Conservation (phyloP, 257 asterid genomes). For the Craterostigma plantagineum region DNA sequence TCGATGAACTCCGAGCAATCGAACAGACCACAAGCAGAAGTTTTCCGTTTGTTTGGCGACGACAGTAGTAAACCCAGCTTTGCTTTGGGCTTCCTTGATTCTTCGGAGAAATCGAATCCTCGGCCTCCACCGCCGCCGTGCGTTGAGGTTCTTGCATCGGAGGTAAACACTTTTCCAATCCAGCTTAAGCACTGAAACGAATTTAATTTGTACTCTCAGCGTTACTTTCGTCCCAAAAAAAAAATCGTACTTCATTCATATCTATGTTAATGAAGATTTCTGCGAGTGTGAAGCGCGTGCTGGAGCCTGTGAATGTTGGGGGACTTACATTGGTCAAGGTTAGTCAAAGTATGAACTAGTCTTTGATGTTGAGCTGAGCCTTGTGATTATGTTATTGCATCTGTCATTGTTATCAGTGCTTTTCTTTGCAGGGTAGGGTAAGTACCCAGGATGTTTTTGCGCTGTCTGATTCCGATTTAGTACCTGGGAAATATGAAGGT, state of each 20-base stretch:
- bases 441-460: conserved; percentile 77
- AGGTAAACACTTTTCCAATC: conserved; percentile 22
- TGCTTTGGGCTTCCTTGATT: conserved; percentile 34
- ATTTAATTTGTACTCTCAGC: background rate
- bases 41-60: conserved; percentile 43
- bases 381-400: background rate
- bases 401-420: background rate
- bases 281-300: conserved; percentile 20
- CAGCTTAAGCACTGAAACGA: background rate
- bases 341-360: background rate
- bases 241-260: background rate
- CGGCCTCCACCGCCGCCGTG: conserved; percentile 62
- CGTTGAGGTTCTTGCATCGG: conserved; percentile 45
- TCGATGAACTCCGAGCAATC: conserved; percentile 25
- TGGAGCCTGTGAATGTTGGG: conserved; percentile 57
- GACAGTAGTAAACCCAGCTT: conserved; percentile 32
- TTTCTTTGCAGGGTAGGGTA: conserved; percentile 56
- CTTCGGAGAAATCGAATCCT: conserved; percentile 21
- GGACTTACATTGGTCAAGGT: conserved; percentile 75
- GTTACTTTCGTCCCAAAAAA: background rate
- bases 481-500: conserved; percentile 98
- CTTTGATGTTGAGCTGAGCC: background rate
- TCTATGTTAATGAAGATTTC: conserved; percentile 25
- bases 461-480: conserved; percentile 70
- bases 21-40: conserved; percentile 14